Evolutionary conservation across 1,284 basidiomycete genomes (phyloP).

Genomic region (Ceratobasidium sp.): DNA sequence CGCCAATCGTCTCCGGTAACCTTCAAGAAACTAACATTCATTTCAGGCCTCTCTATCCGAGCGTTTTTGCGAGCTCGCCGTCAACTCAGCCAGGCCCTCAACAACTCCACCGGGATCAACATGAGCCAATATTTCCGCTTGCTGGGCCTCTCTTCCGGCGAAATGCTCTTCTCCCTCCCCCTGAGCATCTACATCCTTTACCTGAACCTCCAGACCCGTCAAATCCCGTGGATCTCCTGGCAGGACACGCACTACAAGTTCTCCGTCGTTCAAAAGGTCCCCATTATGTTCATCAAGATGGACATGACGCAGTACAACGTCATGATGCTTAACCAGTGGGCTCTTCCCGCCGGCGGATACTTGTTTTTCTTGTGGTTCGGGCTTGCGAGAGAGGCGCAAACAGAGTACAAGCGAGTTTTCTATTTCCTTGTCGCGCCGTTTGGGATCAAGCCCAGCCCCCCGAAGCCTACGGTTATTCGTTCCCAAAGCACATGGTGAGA

Average conservation of each 20-base stretch:
- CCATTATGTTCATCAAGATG: constrained; percentile 33
- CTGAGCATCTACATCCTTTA: constrained; percentile 31
- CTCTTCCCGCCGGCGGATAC: constrained; percentile 27
- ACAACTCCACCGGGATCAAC: constrained; percentile 51
- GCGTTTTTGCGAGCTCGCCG: constrained; percentile 45
- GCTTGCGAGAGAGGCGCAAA: constrained; percentile 43
- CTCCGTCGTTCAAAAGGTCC: constrained; percentile 57
- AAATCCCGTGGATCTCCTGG: constrained; percentile 36
- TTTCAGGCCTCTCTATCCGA: constrained; percentile 45
- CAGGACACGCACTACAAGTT: constrained; percentile 56
- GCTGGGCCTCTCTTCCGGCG: constrained; percentile 26
- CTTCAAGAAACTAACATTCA: background rate
- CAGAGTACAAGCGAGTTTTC: constrained; percentile 39
- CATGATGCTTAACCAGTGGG: constrained; percentile 42
- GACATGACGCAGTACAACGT: background rate
- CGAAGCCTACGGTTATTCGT: background rate
- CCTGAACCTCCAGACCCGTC: constrained; percentile 28
- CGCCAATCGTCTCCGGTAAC: background rate
- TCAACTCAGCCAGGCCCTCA: constrained; percentile 24
- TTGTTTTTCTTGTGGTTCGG: constrained; percentile 49
- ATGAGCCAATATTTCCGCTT: constrained; percentile 61
- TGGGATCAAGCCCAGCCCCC: constrained; percentile 32
- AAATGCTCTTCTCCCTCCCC: constrained; percentile 41
- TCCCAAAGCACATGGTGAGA: constrained; percentile 6
- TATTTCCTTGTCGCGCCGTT: constrained; percentile 10